A percentile compares a stretch with the other conserved stretches of the same genome.
Conservation (phyloP, 129 eudicot species). For the Helianthus tuberosus region DNA sequence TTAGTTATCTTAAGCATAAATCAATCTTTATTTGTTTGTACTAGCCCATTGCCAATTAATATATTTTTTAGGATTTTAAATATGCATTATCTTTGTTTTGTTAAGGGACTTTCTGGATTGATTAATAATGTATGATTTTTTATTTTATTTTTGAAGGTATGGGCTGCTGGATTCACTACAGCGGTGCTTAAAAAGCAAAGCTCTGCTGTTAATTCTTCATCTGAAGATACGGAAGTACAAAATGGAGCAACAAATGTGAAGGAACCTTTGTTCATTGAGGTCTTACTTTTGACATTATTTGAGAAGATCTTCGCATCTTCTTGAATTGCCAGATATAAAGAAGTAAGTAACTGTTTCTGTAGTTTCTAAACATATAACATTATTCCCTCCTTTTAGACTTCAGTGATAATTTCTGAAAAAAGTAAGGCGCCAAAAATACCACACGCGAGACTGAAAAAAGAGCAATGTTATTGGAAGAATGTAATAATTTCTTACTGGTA, state of each 20-base stretch:
- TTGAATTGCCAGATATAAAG: slow-evolving; percentile 62
- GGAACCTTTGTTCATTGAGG: slow-evolving; percentile 49
- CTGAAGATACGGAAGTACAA: slow-evolving; percentile 39
- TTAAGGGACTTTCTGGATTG: not conserved
- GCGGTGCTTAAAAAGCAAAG: slow-evolving; percentile 82
- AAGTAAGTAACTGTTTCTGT: slow-evolving; percentile 42
- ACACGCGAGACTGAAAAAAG: too few species aligned
- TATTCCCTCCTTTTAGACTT: not conserved
- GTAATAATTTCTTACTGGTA: slow-evolving; percentile 3
- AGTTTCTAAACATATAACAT: slow-evolving; percentile 2
- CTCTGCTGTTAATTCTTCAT: slow-evolving; percentile 55
- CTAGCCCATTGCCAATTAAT: not conserved
- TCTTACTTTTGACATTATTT: slow-evolving; percentile 49
- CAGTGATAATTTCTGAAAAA: too few species aligned
- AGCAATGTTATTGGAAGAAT: not conserved
- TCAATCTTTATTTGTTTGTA: not conserved
- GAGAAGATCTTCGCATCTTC: slow-evolving; percentile 75
- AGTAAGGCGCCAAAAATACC: too few species aligned
- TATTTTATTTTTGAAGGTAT: slow-evolving; percentile 47
- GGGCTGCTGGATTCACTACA: slow-evolving; percentile 93
- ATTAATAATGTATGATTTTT: not conserved
- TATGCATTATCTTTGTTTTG: not conserved
- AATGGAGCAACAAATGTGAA: slow-evolving; percentile 9
- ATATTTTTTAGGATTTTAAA: not conserved
- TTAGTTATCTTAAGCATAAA: not conserved